These are phyloP conservation scores for Podaxis rugospora DNA, from an alignment of 768 basidiomycete species.

Conservation along the genomic window DNA sequence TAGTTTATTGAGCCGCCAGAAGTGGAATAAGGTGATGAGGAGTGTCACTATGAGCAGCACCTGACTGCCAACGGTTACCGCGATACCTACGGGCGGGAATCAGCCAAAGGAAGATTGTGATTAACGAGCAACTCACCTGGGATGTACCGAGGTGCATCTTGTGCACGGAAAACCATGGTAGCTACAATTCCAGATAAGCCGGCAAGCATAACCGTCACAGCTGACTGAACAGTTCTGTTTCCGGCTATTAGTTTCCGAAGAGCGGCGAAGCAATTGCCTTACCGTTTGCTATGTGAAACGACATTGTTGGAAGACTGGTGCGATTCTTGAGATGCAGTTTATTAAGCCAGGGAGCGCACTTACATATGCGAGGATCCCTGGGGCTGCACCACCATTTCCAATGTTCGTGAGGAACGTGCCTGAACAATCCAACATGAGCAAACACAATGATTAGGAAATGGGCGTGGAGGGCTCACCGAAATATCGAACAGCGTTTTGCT, in stretches of 20 bases:
- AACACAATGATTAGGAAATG: too few relatives aligned
- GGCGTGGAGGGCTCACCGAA: background rate
- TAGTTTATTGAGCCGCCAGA: slow-evolving; percentile 17
- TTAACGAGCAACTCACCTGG: slow-evolving; percentile 19
- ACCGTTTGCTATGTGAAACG: slow-evolving; percentile 18
- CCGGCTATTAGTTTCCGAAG: background rate
- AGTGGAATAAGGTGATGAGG: slow-evolving; percentile 7
- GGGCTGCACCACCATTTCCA: slow-evolving; percentile 4
- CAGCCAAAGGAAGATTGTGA: background rate
- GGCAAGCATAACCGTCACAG: slow-evolving; percentile 5
- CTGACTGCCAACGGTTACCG: slow-evolving; percentile 3
- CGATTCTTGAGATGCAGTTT: background rate
- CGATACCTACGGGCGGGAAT: slow-evolving; percentile 4
- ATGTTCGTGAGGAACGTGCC: slow-evolving; percentile 12
- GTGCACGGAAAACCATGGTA: slow-evolving; percentile 8
- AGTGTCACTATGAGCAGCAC: slow-evolving; percentile 6
- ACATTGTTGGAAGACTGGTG: slow-evolving; percentile 11
- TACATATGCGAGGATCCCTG: slow-evolving; percentile 11
- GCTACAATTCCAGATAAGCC: slow-evolving; percentile 10
- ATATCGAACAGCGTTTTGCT: slow-evolving; percentile 5
- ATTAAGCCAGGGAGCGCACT: background rate
- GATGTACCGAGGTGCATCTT: slow-evolving; percentile 9
- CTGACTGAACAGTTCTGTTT: slow-evolving; percentile 16
- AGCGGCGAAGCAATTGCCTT: background rate
- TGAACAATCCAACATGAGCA: background rate